These are phyloP conservation scores for Mortierella sp. DNA, from an alignment of 371 early-diverging fungal genomes.

Conservation along the genomic window DNA sequence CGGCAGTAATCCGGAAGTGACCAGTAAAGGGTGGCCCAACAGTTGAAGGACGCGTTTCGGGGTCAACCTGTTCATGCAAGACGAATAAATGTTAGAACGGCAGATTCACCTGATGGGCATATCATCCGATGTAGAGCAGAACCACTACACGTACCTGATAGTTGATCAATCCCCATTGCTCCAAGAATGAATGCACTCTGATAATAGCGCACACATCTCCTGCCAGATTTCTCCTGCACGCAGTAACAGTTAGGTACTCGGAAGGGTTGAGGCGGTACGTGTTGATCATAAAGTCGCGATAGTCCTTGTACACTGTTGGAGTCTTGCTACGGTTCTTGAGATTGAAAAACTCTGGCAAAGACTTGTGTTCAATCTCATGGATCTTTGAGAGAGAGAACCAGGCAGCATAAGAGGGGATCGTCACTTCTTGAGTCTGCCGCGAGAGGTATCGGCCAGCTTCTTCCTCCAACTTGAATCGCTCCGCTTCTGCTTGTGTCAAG, in stretches of 20 bases:
- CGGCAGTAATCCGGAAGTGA: conserved; percentile 95
- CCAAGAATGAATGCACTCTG: conserved; percentile 97
- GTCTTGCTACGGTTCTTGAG: conserved; percentile 91
- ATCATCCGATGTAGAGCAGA: conserved; percentile 42
- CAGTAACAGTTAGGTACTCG: conserved; percentile 98
- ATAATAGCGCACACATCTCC: conserved; percentile 98
- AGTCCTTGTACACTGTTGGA: conserved; percentile 92
- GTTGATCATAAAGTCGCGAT: conserved; percentile 98
- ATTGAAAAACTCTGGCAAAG: conserved; percentile 97
- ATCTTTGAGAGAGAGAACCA: conserved; percentile 92
- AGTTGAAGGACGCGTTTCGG: conserved; percentile 89
- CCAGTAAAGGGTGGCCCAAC: conserved; percentile 96
- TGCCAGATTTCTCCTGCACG: conserved; percentile 92
- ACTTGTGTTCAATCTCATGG: conserved; percentile 90
- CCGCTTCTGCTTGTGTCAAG: conserved; percentile 32
- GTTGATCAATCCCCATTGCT: conserved; percentile 99
- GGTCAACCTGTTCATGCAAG: conserved; percentile 79
- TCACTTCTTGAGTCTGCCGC: conserved; percentile 79
- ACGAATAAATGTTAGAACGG: conserved; percentile 72
- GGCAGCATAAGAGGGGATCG: conserved; percentile 87
- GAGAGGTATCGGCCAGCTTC: conserved; percentile 77
- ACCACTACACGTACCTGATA: conserved; percentile 79
- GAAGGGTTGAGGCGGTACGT: conserved; percentile 94
- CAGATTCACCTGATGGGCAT: conserved; percentile 58
- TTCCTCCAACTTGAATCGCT: conserved; percentile 62